Percentiles rank a stretch among this genome's conserved stretches.
Conservation (phyloP, 2,329 filamentous ascomycete species). For the Metarhizium album region DNA sequence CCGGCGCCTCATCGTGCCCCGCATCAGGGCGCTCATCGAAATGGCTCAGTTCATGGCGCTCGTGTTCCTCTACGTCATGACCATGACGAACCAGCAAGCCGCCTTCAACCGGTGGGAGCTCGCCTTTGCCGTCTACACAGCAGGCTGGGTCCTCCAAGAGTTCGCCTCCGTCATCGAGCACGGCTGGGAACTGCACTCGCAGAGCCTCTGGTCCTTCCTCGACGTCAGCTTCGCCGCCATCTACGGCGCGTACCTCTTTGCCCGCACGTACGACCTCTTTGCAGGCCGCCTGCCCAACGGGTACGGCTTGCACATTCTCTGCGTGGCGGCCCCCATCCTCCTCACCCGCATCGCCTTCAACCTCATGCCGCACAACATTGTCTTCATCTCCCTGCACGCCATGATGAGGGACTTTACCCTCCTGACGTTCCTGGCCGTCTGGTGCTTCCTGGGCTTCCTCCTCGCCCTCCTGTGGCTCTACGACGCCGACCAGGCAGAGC, state of each 20-base stretch:
- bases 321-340: conserved; percentile 57
- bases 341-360: conserved; percentile 63
- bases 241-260: conserved; percentile 48
- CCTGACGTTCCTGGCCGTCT: conserved; percentile 54
- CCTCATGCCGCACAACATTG: conserved; percentile 62
- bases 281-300: conserved; percentile 34
- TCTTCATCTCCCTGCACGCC: conserved; percentile 61
- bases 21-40: conserved; percentile 56
- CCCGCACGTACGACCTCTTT: conserved; percentile 46
- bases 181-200: conserved; percentile 56
- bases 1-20: conserved; percentile 59
- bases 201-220: conserved; percentile 66
- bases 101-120: conserved; percentile 42
- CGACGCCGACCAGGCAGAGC: conserved; percentile 11
- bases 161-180: conserved; percentile 57
- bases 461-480: conserved; percentile 58
- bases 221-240: conserved; percentile 59
- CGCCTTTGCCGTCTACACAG: conserved; percentile 51
- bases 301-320: conserved; percentile 53
- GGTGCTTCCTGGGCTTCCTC: conserved; percentile 61
- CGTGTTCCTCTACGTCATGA: conserved; percentile 49
- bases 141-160: conserved; percentile 59
- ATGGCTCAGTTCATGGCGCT: conserved; percentile 55
- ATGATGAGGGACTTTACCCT: conserved; percentile 67
- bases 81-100: conserved; percentile 48